Conservation (phyloP, 768 basidiomycete genomes). For the Boletus huronensis region DNA sequence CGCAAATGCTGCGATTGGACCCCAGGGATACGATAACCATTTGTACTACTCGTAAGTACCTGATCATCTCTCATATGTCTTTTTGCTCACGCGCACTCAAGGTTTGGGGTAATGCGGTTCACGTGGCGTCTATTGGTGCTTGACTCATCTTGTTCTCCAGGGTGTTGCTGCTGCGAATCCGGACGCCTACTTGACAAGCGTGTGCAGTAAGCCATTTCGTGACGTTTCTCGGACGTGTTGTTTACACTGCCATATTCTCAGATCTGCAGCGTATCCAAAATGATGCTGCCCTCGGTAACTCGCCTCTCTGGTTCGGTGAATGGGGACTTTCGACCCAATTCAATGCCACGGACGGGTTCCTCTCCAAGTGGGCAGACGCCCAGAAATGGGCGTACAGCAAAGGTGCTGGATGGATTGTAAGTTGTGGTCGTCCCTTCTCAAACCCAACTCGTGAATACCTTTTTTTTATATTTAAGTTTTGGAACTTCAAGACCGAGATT, state of each 20-base stretch:
- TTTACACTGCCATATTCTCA: conserved; percentile 24
- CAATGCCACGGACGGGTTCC: conserved; percentile 56
- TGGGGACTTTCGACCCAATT: conserved; percentile 67
- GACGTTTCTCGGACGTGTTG: not conserved
- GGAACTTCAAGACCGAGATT: conserved; percentile 74
- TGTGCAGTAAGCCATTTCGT: conserved; percentile 57
- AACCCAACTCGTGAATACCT: not conserved
- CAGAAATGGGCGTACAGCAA: conserved; percentile 65
- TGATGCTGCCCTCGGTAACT: conserved; percentile 43
- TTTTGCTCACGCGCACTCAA: conserved; percentile 23
- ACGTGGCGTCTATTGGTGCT: not conserved
- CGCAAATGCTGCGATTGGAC: conserved; percentile 61
- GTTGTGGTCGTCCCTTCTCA: conserved; percentile 21
- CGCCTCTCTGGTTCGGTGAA: conserved; percentile 56
- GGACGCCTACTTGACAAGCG: conserved; percentile 58
- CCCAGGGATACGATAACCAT: conserved; percentile 76
- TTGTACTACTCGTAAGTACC: conserved; percentile 64
- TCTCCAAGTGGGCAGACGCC: conserved; percentile 69
- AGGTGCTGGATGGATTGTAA: conserved; percentile 64
- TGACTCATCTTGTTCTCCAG: conserved; percentile 31
- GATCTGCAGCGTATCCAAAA: conserved; percentile 56
- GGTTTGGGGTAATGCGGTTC: conserved; percentile 51
- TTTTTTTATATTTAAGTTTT: conserved; percentile 44
- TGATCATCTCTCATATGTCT: not conserved
- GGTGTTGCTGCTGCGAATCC: conserved; percentile 67